Evolutionary conservation across 225 moss, liverwort and hornwort genomes (phyloP), one percentile per base, ranked within the genome.

Genomic region (Bryoerythrophyllum caledonicum): DNA sequence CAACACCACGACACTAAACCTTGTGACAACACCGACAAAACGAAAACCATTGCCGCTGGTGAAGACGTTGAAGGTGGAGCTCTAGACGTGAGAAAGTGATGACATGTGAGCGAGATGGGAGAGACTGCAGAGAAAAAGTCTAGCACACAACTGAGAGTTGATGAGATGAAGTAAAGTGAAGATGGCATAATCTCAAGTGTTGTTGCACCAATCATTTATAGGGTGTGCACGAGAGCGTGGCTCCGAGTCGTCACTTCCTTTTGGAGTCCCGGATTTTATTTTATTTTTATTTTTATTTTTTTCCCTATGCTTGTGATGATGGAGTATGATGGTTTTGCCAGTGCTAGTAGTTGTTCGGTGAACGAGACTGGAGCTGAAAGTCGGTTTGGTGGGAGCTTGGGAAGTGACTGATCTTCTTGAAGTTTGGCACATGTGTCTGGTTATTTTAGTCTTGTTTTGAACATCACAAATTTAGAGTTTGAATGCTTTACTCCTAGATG

Each of bases 131-230:
- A 53, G 32, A n/a, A 27, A 62, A 3, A 48, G 9, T n/a, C 68
- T 68, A 12, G 77, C 67, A 44, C 72, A 15, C 63, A 27, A 77
- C 44, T 48, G 56, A 23, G 53, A 56, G 62, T 35, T 55, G 3
- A 8, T 37, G 7, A n/a, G 43, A 49, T 24, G 57, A 21, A 49
- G 48, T 0, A 49, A 5, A 49, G 48, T 38, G 19, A 46, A 10
- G 46, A 49, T 77, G 76, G 72, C 73, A 77, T 82, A 77, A 73
- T 77, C 68, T 63, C 37, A 49, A 62, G 77, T 73, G 77, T 68
- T 56, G 63, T 48, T 57, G 73, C 68, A 60, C 7, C 56, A 60
- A 73, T 63, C 48, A 77, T 82, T 62, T 82, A 82, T 82, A 82
- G 82, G n/a, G 46, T 51, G 76, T 77, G 72, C 81, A 81, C 72